Conservation (phyloP, 345 rosid species). For the Rubroshorea leprosula region DNA sequence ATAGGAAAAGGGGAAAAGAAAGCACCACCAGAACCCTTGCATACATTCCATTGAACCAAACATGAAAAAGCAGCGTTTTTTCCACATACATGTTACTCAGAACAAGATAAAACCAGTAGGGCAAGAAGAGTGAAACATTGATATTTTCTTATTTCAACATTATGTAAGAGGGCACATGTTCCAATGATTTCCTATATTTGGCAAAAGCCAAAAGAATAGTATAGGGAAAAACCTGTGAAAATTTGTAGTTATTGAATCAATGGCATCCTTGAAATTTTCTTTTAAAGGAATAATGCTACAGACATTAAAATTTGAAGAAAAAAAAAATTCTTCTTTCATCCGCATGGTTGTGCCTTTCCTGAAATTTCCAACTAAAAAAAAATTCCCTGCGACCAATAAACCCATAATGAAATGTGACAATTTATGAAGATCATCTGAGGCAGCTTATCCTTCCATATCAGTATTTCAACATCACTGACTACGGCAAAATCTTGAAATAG, state of each 20-base stretch:
- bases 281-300: constrained; percentile 4
- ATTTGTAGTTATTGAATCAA: background rate
- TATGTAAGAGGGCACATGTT: background rate
- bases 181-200: background rate
- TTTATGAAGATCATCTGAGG: background rate
- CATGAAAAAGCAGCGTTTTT: too few species aligned
- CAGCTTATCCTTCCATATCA: background rate
- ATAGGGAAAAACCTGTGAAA: background rate
- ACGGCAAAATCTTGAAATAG: too few species aligned
- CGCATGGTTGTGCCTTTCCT: background rate
- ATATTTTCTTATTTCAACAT: too few species aligned
- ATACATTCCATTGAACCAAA: too few species aligned
- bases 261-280: background rate
- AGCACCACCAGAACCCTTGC: too few species aligned
- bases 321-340: background rate
- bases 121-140: background rate
- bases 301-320: constrained; percentile 7
- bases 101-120: too few species aligned
- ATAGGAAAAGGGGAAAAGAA: too few species aligned
- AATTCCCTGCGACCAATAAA: background rate
- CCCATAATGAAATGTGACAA: background rate
- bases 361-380: background rate
- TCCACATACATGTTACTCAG: too few species aligned
- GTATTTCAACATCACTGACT: background rate
- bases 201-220: background rate